A percentile compares a stretch with the other conserved stretches of the same genome.
Conservation (phyloP, 2,329 filamentous ascomycete species). For the Diaporthe citrichinensis region DNA sequence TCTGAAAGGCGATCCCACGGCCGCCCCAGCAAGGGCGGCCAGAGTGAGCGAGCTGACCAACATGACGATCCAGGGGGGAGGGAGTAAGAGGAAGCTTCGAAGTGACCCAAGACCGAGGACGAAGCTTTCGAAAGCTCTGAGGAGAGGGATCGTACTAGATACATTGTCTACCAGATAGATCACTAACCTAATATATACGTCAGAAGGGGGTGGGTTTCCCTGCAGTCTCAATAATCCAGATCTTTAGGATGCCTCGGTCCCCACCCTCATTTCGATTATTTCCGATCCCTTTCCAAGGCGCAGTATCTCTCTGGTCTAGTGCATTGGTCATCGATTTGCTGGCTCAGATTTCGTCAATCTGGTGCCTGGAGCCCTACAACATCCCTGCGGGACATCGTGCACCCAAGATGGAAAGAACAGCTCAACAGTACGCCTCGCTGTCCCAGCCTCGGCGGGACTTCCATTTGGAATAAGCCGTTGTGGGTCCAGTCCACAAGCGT, state of each 20-base stretch:
- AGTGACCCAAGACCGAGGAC: background rate
- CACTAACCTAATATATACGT: background rate
- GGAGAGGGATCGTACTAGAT: background rate
- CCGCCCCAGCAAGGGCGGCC: background rate
- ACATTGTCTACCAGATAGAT: background rate
- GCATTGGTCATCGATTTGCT: background rate
- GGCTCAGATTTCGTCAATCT: background rate
- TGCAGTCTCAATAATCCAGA: background rate
- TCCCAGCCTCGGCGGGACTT: background rate
- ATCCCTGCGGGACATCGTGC: background rate
- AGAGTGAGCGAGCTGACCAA: background rate
- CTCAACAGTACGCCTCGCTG: slow-evolving; percentile 3
- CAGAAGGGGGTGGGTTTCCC: background rate
- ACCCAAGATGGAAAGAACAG: background rate
- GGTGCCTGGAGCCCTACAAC: background rate
- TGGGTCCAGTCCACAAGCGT: background rate
- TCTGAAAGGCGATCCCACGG: slow-evolving; percentile 19
- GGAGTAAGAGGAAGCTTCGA: background rate
- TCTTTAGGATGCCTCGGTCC: slow-evolving; percentile 1
- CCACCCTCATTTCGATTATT: background rate
- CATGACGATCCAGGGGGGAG: background rate
- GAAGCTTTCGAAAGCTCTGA: too few relatives aligned
- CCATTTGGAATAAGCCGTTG: background rate
- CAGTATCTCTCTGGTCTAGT: background rate
- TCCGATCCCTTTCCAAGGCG: background rate